Conservation (phyloP, 345 rosid genomes). For the Toxicodendron radicans region DNA sequence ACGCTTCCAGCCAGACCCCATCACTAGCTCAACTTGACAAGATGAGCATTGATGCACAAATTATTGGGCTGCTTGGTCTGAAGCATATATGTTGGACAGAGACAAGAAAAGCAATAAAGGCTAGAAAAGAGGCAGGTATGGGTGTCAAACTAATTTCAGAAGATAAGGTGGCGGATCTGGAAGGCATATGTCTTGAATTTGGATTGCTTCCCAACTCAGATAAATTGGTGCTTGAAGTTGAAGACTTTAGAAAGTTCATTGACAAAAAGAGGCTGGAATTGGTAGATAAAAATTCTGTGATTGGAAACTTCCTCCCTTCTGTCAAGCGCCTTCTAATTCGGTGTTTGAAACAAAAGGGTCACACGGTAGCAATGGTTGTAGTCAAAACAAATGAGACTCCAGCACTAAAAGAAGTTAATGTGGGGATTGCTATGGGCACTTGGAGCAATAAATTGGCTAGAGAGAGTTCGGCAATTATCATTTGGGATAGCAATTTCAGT, state of each 20-base stretch:
- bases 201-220: no score
- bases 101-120: neutral
- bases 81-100: neutral
- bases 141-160: no score
- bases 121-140: neutral
- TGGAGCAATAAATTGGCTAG: constrained; percentile 6
- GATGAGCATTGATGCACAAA: neutral
- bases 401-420: constrained; percentile 13
- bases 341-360: constrained; percentile 12
- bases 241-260: neutral
- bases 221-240: neutral
- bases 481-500: no score
- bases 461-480: no score
- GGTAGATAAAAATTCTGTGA: neutral
- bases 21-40: neutral
- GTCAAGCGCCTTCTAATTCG: constrained; percentile 5
- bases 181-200: no score
- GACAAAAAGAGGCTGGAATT: neutral
- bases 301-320: neutral
- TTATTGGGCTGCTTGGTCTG: constrained; percentile 12
- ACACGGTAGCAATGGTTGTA: constrained; percentile 10
- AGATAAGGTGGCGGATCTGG: no score
- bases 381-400: constrained; percentile 2
- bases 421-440: constrained; percentile 9
- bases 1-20: neutral